Base-by-base conservation (phyloP, 2,329 filamentous ascomycete species). In the Botrytis pseudocinerea region DNA sequence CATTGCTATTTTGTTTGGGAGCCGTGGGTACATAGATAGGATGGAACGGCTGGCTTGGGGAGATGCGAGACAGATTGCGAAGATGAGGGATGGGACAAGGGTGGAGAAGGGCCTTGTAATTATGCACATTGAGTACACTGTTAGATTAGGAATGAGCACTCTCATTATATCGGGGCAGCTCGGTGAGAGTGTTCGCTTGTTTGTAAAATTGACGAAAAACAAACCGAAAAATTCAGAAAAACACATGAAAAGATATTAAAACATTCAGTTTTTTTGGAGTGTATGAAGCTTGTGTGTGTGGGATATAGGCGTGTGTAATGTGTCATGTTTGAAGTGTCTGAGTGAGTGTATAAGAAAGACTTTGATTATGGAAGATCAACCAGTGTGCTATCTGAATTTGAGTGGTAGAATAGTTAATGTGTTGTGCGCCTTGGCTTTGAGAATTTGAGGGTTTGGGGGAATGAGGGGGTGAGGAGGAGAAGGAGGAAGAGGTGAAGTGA, bases 71-170 rank as follows among this genome's bases (percentile, higher is more conserved):
- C 9, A 6, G 40, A 28, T 51, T 48, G 9, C 18, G 28, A 40
- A n/a, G 10, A n/a, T 40, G 42, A 25, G 12, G 42, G 5, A n/a
- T 38, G 18, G 61, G 25, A 65, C 16, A 25, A 20, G 18, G 35
- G 14, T 42, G n/a, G 35, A 28, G 46, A 25, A 2, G 64, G 18
- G 25, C 25, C 51, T 57, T 68, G 48, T 68, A 68, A 57, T 68
- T 57, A 68, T 57, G 35, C 38, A 46, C 28, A 57, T n/a, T 62
- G 25, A 62, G 62, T 42, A 18, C 20, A 40, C 51, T 38, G 18
- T 40, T 68, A 68, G 48, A 68, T 32, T 28, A 57, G 35, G 46
- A 22, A 68, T 32, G 48, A 16, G 32, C 42, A 48, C 64, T 68
- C 64, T 68, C 46, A 2, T 40, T 66, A 40, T 54, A 12, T 66